Base-by-base conservation (phyloP, 2,329 filamentous ascomycete genomes). In the Sarocladium brachiariae region DNA sequence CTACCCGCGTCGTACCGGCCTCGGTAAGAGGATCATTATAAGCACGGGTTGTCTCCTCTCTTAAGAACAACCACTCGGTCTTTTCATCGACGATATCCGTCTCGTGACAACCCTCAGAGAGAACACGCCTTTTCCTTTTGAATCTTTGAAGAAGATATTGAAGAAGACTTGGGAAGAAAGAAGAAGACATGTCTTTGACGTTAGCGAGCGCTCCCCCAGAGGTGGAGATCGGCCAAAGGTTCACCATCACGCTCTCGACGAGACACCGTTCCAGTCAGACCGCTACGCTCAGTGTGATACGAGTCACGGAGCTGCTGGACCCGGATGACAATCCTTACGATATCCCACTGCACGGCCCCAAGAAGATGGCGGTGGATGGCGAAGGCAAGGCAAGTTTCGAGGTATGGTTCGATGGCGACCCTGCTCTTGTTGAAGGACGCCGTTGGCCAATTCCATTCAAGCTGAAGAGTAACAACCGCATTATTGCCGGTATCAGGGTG, bases 401-500 rank as follows among this genome's bases (percentile, higher is more conserved):
- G 25, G 16, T 47, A 3, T 33, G 43, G 25, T 47, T 47, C 16
- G 24, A 16, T 6, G 43, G 27, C 25, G 7, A 14, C 2, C 43
- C 25, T 19, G 27, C 9, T 13, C 27, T 47, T 13, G 43, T 47
- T 13, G 43, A 47, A 21, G 43, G 25, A 13, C 43, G 43, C 24
- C 24, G 24, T 4, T 47, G 43, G 43, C 43, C 43, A 3, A 47
- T 47, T 21, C 43, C 43, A n/a, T 47, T 47, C 21, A 19, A 47
- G 25, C 27, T 47, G 24, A 31, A 47, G 43, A 31, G 27, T 19
- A 33, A 47, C 21, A n/a, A n/a, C 9, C 43, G 43, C 24, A 47
- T 25, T 21, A 13, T 47, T 5, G 18, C 24, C 16, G 33, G 11
- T 6, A 14, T 16, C 4, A 47, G 5, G 4, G 43, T 16, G 11